Evolutionary conservation across 768 basidiomycete genomes (phyloP).

Genomic region (Hortiboletus flavorubellus): DNA sequence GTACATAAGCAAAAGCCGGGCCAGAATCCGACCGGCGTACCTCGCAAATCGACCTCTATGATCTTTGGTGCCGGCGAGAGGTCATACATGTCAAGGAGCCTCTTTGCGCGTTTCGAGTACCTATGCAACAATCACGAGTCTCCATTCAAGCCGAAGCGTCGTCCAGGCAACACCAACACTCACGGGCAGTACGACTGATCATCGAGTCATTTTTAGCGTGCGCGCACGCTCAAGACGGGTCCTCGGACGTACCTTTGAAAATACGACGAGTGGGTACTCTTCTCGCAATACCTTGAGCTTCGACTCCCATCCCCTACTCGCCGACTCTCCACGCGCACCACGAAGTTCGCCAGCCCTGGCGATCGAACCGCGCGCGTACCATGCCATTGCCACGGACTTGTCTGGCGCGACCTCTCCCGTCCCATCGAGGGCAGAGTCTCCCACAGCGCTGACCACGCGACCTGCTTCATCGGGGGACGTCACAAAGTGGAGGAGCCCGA

Average conservation of each 20-base stretch:
- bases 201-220: too few relatives aligned
- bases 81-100: slow-evolving; percentile 57
- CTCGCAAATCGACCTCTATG: slow-evolving; percentile 73
- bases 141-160: neutral
- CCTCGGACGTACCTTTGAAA: too few relatives aligned
- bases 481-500: slow-evolving; percentile 66
- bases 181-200: slow-evolving; percentile 72
- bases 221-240: too few relatives aligned
- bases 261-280: too few relatives aligned
- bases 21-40: slow-evolving; percentile 31
- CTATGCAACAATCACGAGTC: neutral
- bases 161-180: slow-evolving; percentile 28
- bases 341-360: neutral
- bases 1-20: neutral
- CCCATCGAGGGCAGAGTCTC: slow-evolving; percentile 1
- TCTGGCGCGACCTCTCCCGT: too few relatives aligned
- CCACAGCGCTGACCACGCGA: too few relatives aligned
- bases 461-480: slow-evolving; percentile 33
- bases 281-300: too few relatives aligned
- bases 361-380: slow-evolving; percentile 11
- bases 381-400: slow-evolving; percentile 41
- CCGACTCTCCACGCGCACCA: too few relatives aligned
- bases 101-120: slow-evolving; percentile 33
- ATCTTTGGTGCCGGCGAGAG: slow-evolving; percentile 63
- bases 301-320: too few relatives aligned